Evolutionary conservation across 768 basidiomycete genomes (phyloP), one percentile per base, ranked within the genome.

Genomic region (Calocera cornea): DNA sequence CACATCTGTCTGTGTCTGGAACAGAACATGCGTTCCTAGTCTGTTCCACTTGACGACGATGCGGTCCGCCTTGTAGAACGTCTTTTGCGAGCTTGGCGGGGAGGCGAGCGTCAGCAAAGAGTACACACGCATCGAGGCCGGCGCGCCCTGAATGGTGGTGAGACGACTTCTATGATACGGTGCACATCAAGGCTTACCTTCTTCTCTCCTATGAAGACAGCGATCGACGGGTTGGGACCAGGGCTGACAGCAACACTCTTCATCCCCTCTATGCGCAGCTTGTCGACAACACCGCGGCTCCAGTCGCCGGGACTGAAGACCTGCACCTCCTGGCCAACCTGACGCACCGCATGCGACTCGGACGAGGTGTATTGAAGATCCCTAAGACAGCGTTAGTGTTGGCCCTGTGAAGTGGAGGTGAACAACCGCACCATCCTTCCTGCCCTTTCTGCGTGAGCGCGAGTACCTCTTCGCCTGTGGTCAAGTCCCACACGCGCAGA

Each of bases 41-140:
- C 84, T 86, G 72, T 97, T 98, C 95, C 95, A 99, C 78, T 97
- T 97, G 77, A 99, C 87, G 73, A 85, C 84, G 2, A 91, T 85
- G 60, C 89, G 87, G 79, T 98, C 94, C 0, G 94, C 93, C 79
- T 97, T 97, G 84, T 85, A 97, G 76, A 98, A 98, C 8, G 85
- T 87, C 80, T 98, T 98, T 70, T 88, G 86, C 72, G 89, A 88
- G 0, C 88, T 88, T 0, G 93, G 92, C n/a, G 80, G 70, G 47
- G 78, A 71, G 64, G 73, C 76, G 64, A 92, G 83, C 10, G 84
- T 70, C 50, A 83, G 78, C 63, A 98, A 81, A 66, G 87, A 84
- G 75, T 88, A 93, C 65, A 97, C 87, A 76, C 87, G 88, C 76
- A 98, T 83, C 71, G 83, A 87, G 0, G 92, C 95, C 1, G 95